Evolutionary conservation across 768 basidiomycete species (phyloP), one percentile per base, ranked within the genome.

Genomic region (Xerocomellus dryophilus): DNA sequence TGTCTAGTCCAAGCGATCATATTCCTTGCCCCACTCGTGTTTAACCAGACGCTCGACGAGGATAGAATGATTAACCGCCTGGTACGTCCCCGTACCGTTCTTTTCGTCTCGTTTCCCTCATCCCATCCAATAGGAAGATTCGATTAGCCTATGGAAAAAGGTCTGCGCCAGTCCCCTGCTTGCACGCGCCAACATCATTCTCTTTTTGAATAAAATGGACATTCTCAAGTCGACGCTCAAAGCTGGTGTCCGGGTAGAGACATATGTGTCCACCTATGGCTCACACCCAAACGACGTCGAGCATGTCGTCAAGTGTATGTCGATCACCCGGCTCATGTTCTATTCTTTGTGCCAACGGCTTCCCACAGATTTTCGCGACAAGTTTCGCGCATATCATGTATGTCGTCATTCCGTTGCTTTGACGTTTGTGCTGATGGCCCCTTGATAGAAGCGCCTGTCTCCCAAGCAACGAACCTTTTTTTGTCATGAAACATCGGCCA

Each of bases 131-230:
- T 56, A 85, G 84, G 86, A 90, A 65, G 89, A 91, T 62, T 86
- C 86, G n/a, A 68, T 90, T 14, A 69, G 71, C 41, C 74, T 91
- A 0, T 91, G 88, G 88, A 81, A 80, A 54, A 79, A 84, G 39
- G 77, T 90, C 17, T 90, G 89, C 65, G 60, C 74, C 7, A 89
- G 83, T 49, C 75, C 75, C 58, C 75, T 90, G 2, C 76, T 90
- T 2, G 72, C 78, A 11, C 74, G 78, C 45, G 78, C 84, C 17
- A 82, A 81, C 54, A 73, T 90, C n/a, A 83, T 90, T 29, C 69
- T 90, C 12, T 90, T 91, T 70, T 74, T 90, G 54, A 91, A 91
- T 65, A 90, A 90, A 80, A 88, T 73, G 81, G 80, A 81, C 50
- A 79, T 88, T 23, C 66, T 87, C 21, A 67, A 73, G 40, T 73